Evolutionary conservation across 2,329 filamentous ascomycete genomes (phyloP), one percentile per base, ranked within the genome.

Genomic region (Cytospora piceicola): DNA sequence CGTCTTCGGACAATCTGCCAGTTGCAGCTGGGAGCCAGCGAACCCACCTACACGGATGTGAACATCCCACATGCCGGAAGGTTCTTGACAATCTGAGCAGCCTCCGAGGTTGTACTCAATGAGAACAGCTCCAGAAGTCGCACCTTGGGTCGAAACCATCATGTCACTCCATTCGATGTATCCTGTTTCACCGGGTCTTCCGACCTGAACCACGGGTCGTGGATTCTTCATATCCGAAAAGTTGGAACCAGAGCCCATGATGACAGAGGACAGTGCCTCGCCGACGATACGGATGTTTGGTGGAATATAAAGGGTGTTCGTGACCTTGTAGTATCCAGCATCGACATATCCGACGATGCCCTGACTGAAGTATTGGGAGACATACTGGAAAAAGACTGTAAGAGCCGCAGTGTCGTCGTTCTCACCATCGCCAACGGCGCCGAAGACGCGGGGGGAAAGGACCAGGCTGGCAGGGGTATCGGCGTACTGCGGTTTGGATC

Each of bases 31-130:
- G 5, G 90, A 91, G 49, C 90, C 90, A 4, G 85, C 83, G 68
- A 87, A 88, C 17, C 91, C 91, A 69, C 90, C 91, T 58, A 94
- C 83, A 71, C 91, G 87, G 73, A 90, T 85, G 77, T 94, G 91
- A 15, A 90, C 86, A 70, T 94, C 91, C 91, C 90, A 94, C 75
- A 90, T 82, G 17, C 85, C 87, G 4, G 79, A 79, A 2, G 82
- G 82, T 36, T 73, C 73, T 29, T 29, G 42, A 2, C 58, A 68
- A 29, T 66, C 68, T 7, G 58, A 66, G 12, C 69, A 69, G 4
- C 67, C 71, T 0, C 72, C 72, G 20, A 93, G 79, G 73, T 94
- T 94, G 81, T 88, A 93, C 73, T 94, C 83, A 65, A 93, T 86
- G 8, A 93, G 78, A 9, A 89, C 81, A 1, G 90, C 91, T 5